phyloP scores from a whole-genome alignment of 2,329 filamentous ascomycete genomes.

The Microsporum ferrugineum region DNA sequence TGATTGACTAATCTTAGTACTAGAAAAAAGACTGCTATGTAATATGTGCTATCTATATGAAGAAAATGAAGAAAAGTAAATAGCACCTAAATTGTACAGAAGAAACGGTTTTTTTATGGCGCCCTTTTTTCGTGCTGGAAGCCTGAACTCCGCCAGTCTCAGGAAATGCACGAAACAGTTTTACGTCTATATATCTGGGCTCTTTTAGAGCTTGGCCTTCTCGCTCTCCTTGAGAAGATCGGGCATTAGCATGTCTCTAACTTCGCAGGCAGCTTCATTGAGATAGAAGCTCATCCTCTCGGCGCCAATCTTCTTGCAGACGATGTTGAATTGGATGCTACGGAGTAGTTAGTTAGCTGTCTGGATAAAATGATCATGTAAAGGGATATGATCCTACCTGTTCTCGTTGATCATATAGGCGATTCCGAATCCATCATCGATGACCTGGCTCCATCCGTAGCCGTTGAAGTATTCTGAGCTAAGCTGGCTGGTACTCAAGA shows the following conservation, averaged over 20 bases:
- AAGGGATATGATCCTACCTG: constrained; percentile 42
- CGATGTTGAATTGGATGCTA: constrained; percentile 95
- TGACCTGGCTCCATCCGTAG: constrained; percentile 96
- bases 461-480: constrained; percentile 97
- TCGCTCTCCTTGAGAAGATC: constrained; percentile 55
- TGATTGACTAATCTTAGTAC: neutral
- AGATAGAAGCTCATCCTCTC: constrained; percentile 93
- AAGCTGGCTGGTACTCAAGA: constrained; percentile 75
- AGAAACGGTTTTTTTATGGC: neutral
- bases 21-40: neutral
- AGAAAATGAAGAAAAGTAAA: neutral
- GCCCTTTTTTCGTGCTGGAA: neutral
- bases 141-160: neutral
- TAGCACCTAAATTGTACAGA: neutral
- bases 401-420: constrained; percentile 99
- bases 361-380: neutral
- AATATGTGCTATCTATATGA: neutral
- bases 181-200: neutral
- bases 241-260: constrained; percentile 73
- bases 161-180: neutral
- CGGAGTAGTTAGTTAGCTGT: neutral
- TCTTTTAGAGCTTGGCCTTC: constrained; percentile 71
- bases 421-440: constrained; percentile 91
- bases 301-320: constrained; percentile 82
- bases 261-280: constrained; percentile 82